Base-by-base conservation (phyloP, 352 stramenopile species). In the Phytophthora pluvialis region DNA sequence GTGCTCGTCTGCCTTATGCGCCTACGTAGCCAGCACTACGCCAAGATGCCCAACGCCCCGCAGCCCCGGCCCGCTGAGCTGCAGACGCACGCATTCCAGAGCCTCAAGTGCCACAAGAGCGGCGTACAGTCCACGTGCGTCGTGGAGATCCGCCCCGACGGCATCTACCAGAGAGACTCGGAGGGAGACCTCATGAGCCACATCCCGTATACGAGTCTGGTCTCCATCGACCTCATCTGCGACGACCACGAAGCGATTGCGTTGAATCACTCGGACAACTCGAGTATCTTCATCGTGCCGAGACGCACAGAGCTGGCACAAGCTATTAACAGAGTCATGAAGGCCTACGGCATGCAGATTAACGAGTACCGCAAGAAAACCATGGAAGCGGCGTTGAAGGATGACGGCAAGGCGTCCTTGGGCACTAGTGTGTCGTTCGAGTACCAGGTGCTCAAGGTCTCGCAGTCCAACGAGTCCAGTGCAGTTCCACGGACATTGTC, bases 311-410 rank as follows among this genome's bases (percentile, higher is more conserved):
- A 93, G 26, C 75, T 94, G 35, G 82, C 81, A n/a, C 78, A 83
- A 54, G 77, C 73, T 0, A 93, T 94, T 40, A 80, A 86, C 28
- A 64, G 68, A 39, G 76, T 91, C 12, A 91, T 93, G 80, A 77
- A 79, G n/a, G 74, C 77, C 4, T 94, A 93, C 46, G 80, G 76
- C 12, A 94, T 94, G 72, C 75, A 80, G 45, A 89, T 94, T 16
- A 93, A 94, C 60, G 83, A 94, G 43, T 94, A 94, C 53, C 70
- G 80, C 18, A 91, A 94, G 64, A 93, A 93, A 60, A 91, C 83
- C 6, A 74, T 94, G 70, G 82, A 86, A 28, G 71, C 62, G 0
- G 83, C 81, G 1, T 46, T 78, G 21, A 86, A 87, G 49, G 73
- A 90, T 10, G 73, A 88, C 33, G 67, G 56, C 0, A 72, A 61